These are phyloP conservation scores for Ilyonectria destructans DNA, from an alignment of 2,329 filamentous ascomycete species.

Conservation along the genomic window DNA sequence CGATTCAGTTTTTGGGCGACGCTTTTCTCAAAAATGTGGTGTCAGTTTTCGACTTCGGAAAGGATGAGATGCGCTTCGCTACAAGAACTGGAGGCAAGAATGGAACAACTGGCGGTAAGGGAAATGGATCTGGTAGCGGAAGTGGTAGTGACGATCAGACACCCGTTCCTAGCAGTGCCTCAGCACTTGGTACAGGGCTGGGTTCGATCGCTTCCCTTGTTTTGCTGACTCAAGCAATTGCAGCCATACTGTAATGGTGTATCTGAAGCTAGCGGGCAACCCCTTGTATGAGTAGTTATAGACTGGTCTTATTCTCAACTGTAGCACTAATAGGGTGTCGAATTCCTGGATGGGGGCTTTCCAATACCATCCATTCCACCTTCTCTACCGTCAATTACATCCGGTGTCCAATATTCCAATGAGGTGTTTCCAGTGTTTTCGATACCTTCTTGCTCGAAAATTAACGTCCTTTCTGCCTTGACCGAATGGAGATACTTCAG, in stretches of 20 bases:
- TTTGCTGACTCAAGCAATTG: not conserved
- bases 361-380: constrained; percentile 3
- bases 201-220: not conserved
- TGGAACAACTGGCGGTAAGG: not conserved
- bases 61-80: constrained; percentile 63
- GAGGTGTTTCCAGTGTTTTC: not conserved
- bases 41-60: constrained; percentile 66
- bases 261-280: not conserved
- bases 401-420: constrained; percentile 25
- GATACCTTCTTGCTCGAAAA: not conserved
- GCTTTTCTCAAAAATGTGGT: constrained; percentile 67
- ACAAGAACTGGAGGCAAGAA: constrained; percentile 1
- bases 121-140: not conserved
- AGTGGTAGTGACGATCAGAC: not conserved
- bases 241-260: not conserved
- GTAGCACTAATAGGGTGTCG: not conserved
- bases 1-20: constrained; percentile 60
- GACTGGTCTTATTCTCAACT: too few species aligned
- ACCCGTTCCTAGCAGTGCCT: not conserved
- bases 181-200: not conserved
- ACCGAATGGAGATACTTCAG: constrained; percentile 13
- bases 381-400: constrained; percentile 9
- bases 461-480: constrained; percentile 8
- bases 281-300: not conserved
- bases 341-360: not conserved